phyloP scores from a whole-genome alignment of 345 rosid species.

The Eucalyptus curtisii region DNA sequence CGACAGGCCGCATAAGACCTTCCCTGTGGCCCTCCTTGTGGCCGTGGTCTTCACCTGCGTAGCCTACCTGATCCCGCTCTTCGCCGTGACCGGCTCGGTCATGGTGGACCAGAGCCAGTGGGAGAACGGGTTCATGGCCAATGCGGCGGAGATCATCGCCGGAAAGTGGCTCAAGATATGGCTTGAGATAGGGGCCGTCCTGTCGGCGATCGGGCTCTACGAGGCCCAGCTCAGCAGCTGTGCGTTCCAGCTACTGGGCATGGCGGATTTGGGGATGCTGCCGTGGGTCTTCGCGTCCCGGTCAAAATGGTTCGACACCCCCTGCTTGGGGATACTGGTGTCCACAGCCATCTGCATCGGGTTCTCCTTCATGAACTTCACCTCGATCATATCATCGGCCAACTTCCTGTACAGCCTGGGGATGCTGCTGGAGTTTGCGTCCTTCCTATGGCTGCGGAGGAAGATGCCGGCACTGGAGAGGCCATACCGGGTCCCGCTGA shows the following conservation, averaged over 20 bases:
- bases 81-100: slow-evolving; percentile 56
- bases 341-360: slow-evolving; percentile 32
- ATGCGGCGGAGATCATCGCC: slow-evolving; percentile 37
- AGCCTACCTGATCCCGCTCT: slow-evolving; percentile 64
- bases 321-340: slow-evolving; percentile 61
- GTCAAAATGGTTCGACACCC: slow-evolving; percentile 59
- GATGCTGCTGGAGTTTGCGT: slow-evolving; percentile 61
- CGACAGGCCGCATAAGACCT: slow-evolving; percentile 53
- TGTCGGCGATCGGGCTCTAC: slow-evolving; percentile 32
- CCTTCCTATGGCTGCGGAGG: slow-evolving; percentile 52
- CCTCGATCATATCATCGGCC: slow-evolving; percentile 44
- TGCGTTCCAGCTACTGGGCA: slow-evolving; percentile 58
- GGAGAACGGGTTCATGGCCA: slow-evolving; percentile 58
- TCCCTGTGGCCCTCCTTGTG: slow-evolving; percentile 45
- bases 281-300: slow-evolving; percentile 37
- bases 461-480: slow-evolving; percentile 41
- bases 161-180: slow-evolving; percentile 59
- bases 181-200: slow-evolving; percentile 55
- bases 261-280: slow-evolving; percentile 59
- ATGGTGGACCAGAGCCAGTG: slow-evolving; percentile 25
- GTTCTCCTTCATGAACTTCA: slow-evolving; percentile 38
- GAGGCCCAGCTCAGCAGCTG: slow-evolving; percentile 54
- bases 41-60: slow-evolving; percentile 73
- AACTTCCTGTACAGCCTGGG: slow-evolving; percentile 70
- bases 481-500: slow-evolving; percentile 52